phyloP scores from a whole-genome alignment of 2,329 filamentous ascomycete genomes.

The Pochonia chlamydosporia region DNA sequence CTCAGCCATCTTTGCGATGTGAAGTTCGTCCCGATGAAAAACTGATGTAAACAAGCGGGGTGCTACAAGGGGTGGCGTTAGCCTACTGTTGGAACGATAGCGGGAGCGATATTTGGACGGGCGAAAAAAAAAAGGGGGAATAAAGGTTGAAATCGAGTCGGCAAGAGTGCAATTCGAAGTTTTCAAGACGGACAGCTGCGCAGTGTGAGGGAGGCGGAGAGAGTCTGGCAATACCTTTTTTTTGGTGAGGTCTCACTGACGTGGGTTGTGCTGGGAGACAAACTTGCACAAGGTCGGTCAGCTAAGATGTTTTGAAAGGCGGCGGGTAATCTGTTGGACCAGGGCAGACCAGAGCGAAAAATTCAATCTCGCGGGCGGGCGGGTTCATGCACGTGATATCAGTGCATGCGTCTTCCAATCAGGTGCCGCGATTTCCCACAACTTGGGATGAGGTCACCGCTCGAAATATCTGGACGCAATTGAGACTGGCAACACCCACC shows the following conservation, averaged over 20 bases:
- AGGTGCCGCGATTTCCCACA: conserved; percentile 3
- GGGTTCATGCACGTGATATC: conserved; percentile 29
- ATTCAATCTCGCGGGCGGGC: conserved; percentile 32
- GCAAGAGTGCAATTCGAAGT: not conserved
- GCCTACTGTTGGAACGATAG: conserved; percentile 17
- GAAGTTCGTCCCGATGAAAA: conserved; percentile 15
- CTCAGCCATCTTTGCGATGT: conserved; percentile 55
- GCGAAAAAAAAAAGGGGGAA: conserved; percentile 6
- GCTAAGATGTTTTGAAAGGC: conserved; percentile 35
- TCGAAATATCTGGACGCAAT: no score
- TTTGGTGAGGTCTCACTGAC: conserved; percentile 17
- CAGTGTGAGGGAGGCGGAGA: conserved; percentile 15
- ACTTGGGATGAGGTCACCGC: conserved; percentile 18
- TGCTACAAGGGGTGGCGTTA: conserved; percentile 30
- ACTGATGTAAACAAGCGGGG: conserved; percentile 44
- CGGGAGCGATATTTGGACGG: not conserved
- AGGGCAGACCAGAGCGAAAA: conserved; percentile 35
- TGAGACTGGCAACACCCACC: no score
- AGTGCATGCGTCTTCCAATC: conserved; percentile 11
- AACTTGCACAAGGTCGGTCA: conserved; percentile 27
- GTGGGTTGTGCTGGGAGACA: conserved; percentile 26
- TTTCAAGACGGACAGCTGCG: conserved; percentile 15
- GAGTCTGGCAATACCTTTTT: conserved; percentile 14
- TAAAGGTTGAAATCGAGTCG: conserved; percentile 5
- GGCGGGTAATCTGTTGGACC: conserved; percentile 33